Evolutionary conservation across 768 basidiomycete genomes (phyloP), one percentile per base, ranked within the genome.

Genomic region (Lyophyllum decastes): DNA sequence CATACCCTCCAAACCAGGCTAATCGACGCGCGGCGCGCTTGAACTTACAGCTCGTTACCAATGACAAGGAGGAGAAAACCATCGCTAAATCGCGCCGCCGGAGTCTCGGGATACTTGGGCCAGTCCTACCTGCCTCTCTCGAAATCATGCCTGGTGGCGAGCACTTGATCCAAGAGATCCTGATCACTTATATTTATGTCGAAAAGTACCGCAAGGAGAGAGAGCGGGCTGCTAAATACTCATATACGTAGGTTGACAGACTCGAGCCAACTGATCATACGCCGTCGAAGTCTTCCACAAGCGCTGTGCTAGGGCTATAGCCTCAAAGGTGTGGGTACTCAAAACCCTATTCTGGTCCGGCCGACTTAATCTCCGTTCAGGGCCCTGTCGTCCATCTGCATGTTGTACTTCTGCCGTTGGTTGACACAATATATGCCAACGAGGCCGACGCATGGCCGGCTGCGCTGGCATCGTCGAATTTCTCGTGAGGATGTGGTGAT

Each of bases 101-200:
- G 17, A 48, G 51, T 21, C 30, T 52, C 48, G 65, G 66, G 34
- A 56, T 67, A 22, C 49, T 59, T 24, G 55, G 59, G 25, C 50
- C 64, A 25, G 57, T 54, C 1, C 49, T 33, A 19, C 60, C 63
- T 45, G 60, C 60, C 0, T 54, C 53, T 25, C 61, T 68, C 2
- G 64, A 69, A 50, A 66, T 68, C 19, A 56, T 53, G 4, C 41
- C 52, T 27, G 38, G n/a, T 22, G 72, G 70, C 1, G 58, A 64
- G 54, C 59, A 66, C 38, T 68, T 72, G 49, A 30, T 66, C 9
- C 67, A 70, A 49, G 58, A 60, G 26, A 68, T 73, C 19, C 41
- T 73, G 2, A 49, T 71, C 12, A 71, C 72, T 2, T 73, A 73
- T 48, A 57, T 72, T 24, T 72, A 68, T 46, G 49, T 72, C 19